These are phyloP conservation scores for Backusella morwellensis DNA, from an alignment of 192 early-diverging fungal genomes.

Conservation along the genomic window DNA sequence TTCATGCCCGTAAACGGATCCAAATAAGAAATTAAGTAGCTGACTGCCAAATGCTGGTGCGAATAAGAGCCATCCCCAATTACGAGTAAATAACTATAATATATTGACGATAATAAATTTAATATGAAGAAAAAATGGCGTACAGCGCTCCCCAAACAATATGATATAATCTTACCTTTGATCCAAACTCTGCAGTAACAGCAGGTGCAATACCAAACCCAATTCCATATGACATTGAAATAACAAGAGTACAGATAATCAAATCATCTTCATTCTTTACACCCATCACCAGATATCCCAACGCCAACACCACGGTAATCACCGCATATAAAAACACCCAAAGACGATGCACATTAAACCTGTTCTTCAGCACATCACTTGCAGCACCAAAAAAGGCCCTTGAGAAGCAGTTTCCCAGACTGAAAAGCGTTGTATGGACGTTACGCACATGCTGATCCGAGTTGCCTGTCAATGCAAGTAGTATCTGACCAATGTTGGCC, in stretches of 20 bases:
- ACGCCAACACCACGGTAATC: not conserved
- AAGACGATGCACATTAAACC: slow-evolving; percentile 25
- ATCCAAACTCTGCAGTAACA: slow-evolving; percentile 30
- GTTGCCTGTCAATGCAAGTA: not conserved
- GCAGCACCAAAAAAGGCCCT: slow-evolving; percentile 25
- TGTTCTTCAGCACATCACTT: slow-evolving; percentile 25
- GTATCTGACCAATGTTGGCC: slow-evolving; percentile 22
- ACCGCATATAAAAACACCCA: slow-evolving; percentile 27
- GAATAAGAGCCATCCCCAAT: slow-evolving; percentile 36
- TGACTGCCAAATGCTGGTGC: slow-evolving; percentile 37
- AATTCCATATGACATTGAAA: slow-evolving; percentile 27
- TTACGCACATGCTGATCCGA: slow-evolving; percentile 21
- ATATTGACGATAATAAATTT: not conserved
- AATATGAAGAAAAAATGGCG: too few relatives aligned
- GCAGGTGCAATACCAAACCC: slow-evolving; percentile 33
- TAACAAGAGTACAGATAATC: slow-evolving; percentile 20
- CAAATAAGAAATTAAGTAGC: slow-evolving; percentile 34
- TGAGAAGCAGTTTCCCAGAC: slow-evolving; percentile 28
- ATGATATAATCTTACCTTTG: slow-evolving; percentile 10
- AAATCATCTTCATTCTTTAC: not conserved
- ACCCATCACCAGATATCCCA: slow-evolving; percentile 19
- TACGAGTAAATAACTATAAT: slow-evolving; percentile 33
- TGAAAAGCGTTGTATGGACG: slow-evolving; percentile 21
- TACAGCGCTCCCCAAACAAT: too few relatives aligned
- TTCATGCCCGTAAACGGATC: slow-evolving; percentile 27